These are phyloP conservation scores for Raffaelea arxii DNA, from an alignment of 2,329 filamentous ascomycete genomes.

Conservation along the genomic window DNA sequence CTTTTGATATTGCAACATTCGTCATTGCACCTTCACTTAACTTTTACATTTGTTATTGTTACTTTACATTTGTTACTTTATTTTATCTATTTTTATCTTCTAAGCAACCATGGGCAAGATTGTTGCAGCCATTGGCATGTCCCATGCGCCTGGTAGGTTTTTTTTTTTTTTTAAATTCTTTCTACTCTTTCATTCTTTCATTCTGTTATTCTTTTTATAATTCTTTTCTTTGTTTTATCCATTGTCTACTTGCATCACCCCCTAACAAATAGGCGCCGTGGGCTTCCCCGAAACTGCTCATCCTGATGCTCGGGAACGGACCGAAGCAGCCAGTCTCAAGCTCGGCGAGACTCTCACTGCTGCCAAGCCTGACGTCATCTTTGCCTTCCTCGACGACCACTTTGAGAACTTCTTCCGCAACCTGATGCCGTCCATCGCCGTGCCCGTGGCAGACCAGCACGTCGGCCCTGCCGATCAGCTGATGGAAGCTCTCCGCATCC, in stretches of 20 bases:
- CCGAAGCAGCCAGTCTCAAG: slow-evolving; percentile 9
- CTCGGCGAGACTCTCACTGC: slow-evolving; percentile 9
- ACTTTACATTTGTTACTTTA: background rate
- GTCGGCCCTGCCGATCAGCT: slow-evolving; percentile 11
- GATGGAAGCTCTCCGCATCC: slow-evolving; percentile 11
- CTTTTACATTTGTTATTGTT: too few species aligned
- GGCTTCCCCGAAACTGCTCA: slow-evolving; percentile 12
- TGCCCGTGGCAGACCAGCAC: slow-evolving; percentile 8
- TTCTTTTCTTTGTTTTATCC: background rate
- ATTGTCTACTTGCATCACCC: background rate
- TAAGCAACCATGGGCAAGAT: slow-evolving; percentile 10
- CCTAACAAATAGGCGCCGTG: slow-evolving; percentile 6
- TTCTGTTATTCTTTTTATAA: background rate
- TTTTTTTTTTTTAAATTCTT: background rate
- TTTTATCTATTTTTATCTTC: background rate
- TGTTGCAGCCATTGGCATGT: slow-evolving; percentile 10
- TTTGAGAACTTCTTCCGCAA: slow-evolving; percentile 14
- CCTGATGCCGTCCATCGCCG: slow-evolving; percentile 11
- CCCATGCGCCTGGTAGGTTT: slow-evolving; percentile 9
- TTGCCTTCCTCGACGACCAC: slow-evolving; percentile 12
- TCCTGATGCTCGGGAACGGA: slow-evolving; percentile 9
- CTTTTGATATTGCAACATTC: too few species aligned
- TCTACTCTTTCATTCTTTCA: rapidly evolving
- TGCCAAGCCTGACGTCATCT: slow-evolving; percentile 12
- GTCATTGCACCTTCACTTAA: too few species aligned